These are phyloP conservation scores for Fusarium buharicum DNA, from an alignment of 2,329 filamentous ascomycete genomes.

Conservation along the genomic window DNA sequence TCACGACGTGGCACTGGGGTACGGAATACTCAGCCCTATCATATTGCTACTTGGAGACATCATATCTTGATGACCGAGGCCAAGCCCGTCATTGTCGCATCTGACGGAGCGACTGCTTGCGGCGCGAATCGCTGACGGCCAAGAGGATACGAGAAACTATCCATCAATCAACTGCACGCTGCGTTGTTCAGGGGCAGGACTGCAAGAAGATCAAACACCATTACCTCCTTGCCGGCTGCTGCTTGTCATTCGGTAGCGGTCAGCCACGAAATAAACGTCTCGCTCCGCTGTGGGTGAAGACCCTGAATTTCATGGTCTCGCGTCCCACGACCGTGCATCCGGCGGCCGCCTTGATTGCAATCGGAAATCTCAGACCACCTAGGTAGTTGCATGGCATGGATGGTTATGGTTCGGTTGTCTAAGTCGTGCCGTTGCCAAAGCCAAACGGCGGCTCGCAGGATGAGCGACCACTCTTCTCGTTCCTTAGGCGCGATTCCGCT, in stretches of 20 bases:
- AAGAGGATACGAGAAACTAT: conserved; percentile 6
- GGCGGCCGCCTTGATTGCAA: conserved; percentile 28
- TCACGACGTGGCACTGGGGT: conserved; percentile 40
- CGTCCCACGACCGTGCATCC: conserved; percentile 10
- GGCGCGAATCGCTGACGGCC: conserved; percentile 3
- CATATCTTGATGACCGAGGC: conserved; percentile 12
- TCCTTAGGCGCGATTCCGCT: conserved; percentile 39
- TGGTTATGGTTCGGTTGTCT: conserved; percentile 21
- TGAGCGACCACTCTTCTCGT: conserved; percentile 19
- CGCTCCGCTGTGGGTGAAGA: conserved; percentile 14
- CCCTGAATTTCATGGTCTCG: conserved; percentile 19
- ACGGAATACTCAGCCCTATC: conserved; percentile 44
- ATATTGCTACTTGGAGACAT: conserved; percentile 12
- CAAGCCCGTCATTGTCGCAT: conserved; percentile 8
- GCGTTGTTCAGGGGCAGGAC: conserved; percentile 26
- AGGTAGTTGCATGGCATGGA: conserved; percentile 7
- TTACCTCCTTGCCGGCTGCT: neutral
- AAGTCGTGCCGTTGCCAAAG: conserved; percentile 24
- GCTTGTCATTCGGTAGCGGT: conserved; percentile 10
- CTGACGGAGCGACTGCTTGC: neutral
- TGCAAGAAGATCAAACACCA: conserved; percentile 3
- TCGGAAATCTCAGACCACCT: conserved; percentile 10
- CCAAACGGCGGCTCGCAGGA: conserved; percentile 16
- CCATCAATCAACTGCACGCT: neutral
- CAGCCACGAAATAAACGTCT: conserved; percentile 26